A percentile compares a stretch with the other conserved stretches of the same genome.
phyloP scores from a whole-genome alignment of 2,329 filamentous ascomycete genomes.

The Mycosphaerella sp. region DNA sequence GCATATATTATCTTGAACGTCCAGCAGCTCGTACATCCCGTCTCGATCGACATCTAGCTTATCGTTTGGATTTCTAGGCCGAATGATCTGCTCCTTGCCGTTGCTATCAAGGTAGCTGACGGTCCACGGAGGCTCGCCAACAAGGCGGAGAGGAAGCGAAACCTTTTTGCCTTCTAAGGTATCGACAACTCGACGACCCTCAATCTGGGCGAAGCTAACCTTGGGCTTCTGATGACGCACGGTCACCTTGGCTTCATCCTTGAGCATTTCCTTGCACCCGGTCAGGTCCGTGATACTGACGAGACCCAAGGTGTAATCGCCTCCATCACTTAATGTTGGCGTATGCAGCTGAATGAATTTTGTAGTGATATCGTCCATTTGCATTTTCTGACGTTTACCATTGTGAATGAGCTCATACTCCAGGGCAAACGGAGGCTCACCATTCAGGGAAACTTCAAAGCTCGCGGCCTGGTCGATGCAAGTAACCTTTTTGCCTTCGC shows the following conservation, averaged over 20 bases:
- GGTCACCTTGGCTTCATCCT: slow-evolving; percentile 76
- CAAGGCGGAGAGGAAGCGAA: slow-evolving; percentile 73
- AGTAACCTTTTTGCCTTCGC: slow-evolving; percentile 54
- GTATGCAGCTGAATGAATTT: slow-evolving; percentile 68
- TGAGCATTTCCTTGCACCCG: slow-evolving; percentile 77
- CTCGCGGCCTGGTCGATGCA: slow-evolving; percentile 79
- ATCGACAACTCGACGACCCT: slow-evolving; percentile 67
- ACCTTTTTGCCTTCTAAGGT: slow-evolving; percentile 71
- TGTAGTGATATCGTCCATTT: slow-evolving; percentile 56
- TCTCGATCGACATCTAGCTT: slow-evolving; percentile 25
- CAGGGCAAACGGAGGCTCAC: slow-evolving; percentile 79
- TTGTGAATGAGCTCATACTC: slow-evolving; percentile 92
- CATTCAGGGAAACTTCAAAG: slow-evolving; percentile 67
- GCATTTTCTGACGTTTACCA: slow-evolving; percentile 70
- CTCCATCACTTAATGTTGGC: slow-evolving; percentile 66
- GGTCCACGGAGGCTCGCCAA: slow-evolving; percentile 78
- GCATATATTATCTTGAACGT: slow-evolving; percentile 72
- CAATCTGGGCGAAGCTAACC: slow-evolving; percentile 76
- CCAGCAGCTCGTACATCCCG: slow-evolving; percentile 73
- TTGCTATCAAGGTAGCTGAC: slow-evolving; percentile 59
- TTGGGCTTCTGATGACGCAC: slow-evolving; percentile 85
- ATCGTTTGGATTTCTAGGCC: slow-evolving; percentile 33
- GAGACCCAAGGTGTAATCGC: slow-evolving; percentile 82
- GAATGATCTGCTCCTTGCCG: slow-evolving; percentile 37
- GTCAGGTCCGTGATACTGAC: slow-evolving; percentile 81